Base-by-base conservation (phyloP, 352 stramenopile species). In the Pythium dissotocum region DNA sequence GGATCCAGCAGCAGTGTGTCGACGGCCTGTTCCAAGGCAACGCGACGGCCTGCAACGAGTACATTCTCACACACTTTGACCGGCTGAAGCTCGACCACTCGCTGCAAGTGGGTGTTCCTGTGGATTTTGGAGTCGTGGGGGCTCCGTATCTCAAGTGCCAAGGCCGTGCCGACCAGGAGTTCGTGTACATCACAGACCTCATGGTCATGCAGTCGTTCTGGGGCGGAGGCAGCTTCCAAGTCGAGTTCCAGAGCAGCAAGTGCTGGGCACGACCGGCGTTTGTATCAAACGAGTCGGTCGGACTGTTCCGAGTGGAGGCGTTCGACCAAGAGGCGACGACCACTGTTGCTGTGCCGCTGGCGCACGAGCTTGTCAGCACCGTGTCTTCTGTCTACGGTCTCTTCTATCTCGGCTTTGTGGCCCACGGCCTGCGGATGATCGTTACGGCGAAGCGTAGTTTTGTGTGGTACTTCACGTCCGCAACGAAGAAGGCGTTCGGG, bases 221-320 rank as follows among this genome's bases (percentile, higher is more conserved):
- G 77, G 71, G 74, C 1, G 74, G 77, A 0, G 65, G 70, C 2
- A 78, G 67, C 54, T 77, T 57, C 49, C 63, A 78, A 16, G 35
- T 83, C 14, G 70, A 83, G 71, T 57, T 83, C 13, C 73, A 83
- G 40, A 79, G 44, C n/a, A 80, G 71, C 53, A 49, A 70, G n/a
- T 83, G 73, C 64, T 38, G 63, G 5, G 76, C 73, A 0, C 7
- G 52, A 21, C 68, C 70, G 14, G 48, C 67, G 26, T n/a, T 71
- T 9, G 28, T 68, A 40, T 26, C 18, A 2, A 40, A 67, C 24
- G 32, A 51, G 6, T 38, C 64, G 33, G 72, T 58, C 36, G 61
- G 62, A 1, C 66, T 83, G 16, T 83, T 77, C 44, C 33, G 61
- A 14, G 56, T 67, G 0, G 16, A 76, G 40, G 35, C 68, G 1